Evolutionary conservation across 306 rosid genomes (phyloP).

Genomic region (Senna siamea): DNA sequence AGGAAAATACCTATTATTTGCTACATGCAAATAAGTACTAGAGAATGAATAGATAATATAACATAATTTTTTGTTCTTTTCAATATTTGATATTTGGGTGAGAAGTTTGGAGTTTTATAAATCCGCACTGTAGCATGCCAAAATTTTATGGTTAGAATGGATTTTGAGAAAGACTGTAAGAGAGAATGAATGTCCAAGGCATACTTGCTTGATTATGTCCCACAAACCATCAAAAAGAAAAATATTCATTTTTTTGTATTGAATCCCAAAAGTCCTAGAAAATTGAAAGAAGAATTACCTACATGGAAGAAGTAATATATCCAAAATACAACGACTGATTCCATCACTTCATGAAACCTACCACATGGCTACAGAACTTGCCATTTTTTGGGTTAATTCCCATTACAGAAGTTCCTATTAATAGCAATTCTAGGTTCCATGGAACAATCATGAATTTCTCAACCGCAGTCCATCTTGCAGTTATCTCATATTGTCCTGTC

Average conservation of each 20-base stretch:
- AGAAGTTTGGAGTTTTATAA: constrained; percentile 85
- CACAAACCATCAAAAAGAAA: constrained; percentile 78
- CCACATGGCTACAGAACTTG: constrained; percentile 88
- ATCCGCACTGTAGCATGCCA: constrained; percentile 62
- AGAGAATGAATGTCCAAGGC: neutral
- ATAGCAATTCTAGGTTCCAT: constrained; percentile 89
- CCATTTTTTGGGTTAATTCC: constrained; percentile 87
- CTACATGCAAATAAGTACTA: neutral
- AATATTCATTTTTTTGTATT: constrained; percentile 72
- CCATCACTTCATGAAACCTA: constrained; percentile 32
- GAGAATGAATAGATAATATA: neutral
- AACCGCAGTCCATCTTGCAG: constrained; percentile 94
- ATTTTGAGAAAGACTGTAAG: neutral
- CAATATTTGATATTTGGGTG: constrained; percentile 78
- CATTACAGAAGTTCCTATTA: constrained; percentile 86
- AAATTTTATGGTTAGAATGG: constrained; percentile 11
- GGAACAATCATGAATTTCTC: constrained; percentile 82
- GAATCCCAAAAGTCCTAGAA: constrained; percentile 92
- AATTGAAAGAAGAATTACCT: constrained; percentile 28
- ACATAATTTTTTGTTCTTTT: constrained; percentile 71
- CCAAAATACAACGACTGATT: constrained; percentile 2
- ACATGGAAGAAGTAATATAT: neutral
- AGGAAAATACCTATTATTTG: neutral
- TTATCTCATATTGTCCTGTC: constrained; percentile 93
- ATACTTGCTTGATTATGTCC: constrained; percentile 85